These are phyloP conservation scores for Pulicaria dysenterica DNA, from an alignment of 129 eudicot species.

Conservation along the genomic window DNA sequence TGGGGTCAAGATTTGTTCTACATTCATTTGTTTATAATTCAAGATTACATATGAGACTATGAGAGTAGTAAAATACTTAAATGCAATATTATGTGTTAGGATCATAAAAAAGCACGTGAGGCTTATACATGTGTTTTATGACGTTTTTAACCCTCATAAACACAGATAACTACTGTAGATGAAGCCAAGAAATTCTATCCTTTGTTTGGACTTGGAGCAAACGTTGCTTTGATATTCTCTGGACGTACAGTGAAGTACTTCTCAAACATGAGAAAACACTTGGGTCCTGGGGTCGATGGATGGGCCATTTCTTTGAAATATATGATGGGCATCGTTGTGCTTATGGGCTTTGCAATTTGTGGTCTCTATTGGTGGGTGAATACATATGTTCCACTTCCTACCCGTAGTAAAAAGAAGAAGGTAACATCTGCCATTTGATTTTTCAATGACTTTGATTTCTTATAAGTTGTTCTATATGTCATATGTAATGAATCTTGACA, in stretches of 20 bases:
- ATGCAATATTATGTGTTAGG: not conserved
- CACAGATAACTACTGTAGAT: conserved; percentile 92
- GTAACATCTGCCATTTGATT: conserved; percentile 34
- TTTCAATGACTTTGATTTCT: not conserved
- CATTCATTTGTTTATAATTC: not conserved
- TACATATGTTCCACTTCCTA: conserved; percentile 75
- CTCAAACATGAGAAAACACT: conserved; percentile 71
- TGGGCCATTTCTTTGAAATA: conserved; percentile 94
- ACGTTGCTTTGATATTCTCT: conserved; percentile 90
- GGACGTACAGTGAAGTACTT: conserved; percentile 98
- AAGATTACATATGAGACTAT: conserved; percentile 16
- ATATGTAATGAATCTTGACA: conserved; percentile 16
- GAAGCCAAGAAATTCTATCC: conserved; percentile 98
- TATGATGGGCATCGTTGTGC: conserved; percentile 95
- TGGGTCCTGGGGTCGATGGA: conserved; percentile 98
- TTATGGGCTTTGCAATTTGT: conserved; percentile 86
- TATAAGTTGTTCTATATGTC: conserved; percentile 1
- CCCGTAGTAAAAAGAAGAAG: conserved; percentile 98
- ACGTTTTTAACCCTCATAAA: not conserved
- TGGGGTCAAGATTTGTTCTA: not conserved
- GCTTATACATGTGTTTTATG: conserved; percentile 14
- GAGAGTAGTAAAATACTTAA: not conserved
- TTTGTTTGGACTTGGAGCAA: conserved; percentile 97
- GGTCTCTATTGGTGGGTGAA: conserved; percentile 97
- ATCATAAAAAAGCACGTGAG: not conserved